These are phyloP conservation scores for Lipomyces lipofer DNA, from an alignment of 805 yeast genomes.

Conservation along the genomic window DNA sequence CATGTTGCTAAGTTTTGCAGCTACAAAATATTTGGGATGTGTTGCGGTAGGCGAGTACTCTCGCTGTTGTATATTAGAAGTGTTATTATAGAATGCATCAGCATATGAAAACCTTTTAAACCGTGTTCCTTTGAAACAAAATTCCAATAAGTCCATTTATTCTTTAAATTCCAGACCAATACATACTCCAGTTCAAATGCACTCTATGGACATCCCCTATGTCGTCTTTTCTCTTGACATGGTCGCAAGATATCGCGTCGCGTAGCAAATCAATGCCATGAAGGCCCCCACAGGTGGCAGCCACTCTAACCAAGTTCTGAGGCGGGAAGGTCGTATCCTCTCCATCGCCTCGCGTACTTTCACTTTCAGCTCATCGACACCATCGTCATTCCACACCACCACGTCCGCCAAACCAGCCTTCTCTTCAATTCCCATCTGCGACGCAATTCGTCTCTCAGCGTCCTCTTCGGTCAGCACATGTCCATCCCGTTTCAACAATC, in stretches of 20 bases:
- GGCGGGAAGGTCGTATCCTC: constrained; percentile 3
- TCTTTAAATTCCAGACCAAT: too few species aligned
- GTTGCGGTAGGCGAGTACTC: too few species aligned
- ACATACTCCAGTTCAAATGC: not conserved
- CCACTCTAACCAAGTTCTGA: constrained; percentile 38
- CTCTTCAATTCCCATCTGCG: constrained; percentile 70
- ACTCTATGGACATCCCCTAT: not conserved
- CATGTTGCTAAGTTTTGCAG: too few species aligned
- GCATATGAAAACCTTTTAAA: too few species aligned
- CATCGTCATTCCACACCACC: constrained; percentile 62
- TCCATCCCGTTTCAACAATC: constrained; percentile 68
- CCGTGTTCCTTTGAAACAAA: too few species aligned
- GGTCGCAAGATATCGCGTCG: constrained; percentile 1
- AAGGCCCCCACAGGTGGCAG: constrained; percentile 40
- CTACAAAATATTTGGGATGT: too few species aligned
- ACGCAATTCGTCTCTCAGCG: constrained; percentile 66
- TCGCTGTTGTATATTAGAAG: too few species aligned
- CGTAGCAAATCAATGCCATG: constrained; percentile 28
- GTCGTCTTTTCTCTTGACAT: constrained; percentile 1
- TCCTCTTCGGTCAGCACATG: constrained; percentile 60
- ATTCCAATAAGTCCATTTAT: too few species aligned
- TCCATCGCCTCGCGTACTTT: constrained; percentile 6
- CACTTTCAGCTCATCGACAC: constrained; percentile 40
- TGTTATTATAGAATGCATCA: too few species aligned
- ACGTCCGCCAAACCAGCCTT: constrained; percentile 63